Conservation (phyloP, 345 rosid genomes). For the Rhodamnia argentea region DNA sequence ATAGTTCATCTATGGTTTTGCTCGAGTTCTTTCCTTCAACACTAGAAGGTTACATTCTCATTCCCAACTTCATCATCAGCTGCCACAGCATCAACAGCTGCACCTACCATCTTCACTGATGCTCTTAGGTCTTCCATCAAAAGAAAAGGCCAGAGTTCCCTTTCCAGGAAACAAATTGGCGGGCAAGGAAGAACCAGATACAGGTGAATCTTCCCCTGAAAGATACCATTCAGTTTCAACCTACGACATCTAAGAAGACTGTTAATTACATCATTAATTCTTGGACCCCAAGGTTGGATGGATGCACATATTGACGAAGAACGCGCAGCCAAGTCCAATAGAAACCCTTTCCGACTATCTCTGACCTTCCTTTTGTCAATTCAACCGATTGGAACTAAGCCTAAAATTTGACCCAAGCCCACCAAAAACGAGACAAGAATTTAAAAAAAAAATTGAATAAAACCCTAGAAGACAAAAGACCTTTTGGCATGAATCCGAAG, state of each 20-base stretch:
- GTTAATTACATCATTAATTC: background rate
- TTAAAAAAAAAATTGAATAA: background rate
- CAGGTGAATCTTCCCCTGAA: background rate
- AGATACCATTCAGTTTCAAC: background rate
- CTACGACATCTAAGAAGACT: background rate
- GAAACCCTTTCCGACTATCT: background rate
- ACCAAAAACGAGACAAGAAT: background rate
- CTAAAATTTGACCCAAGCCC: background rate
- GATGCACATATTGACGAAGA: background rate
- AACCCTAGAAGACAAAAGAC: background rate
- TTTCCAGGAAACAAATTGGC: background rate
- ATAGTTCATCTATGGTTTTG: background rate
- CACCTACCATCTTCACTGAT: background rate
- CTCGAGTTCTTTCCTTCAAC: background rate
- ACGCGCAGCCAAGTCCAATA: background rate
- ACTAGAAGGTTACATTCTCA: too few relatives aligned
- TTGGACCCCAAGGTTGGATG: background rate
- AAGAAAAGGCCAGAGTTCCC: background rate
- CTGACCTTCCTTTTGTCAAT: background rate
- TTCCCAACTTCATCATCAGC: background rate
- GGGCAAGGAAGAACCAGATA: background rate
- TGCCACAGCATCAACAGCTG: conserved; percentile 1
- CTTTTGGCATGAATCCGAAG: background rate
- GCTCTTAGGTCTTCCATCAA: background rate
- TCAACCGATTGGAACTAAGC: background rate